A percentile compares a stretch with the other conserved stretches of the same genome.
phyloP scores from a whole-genome alignment of 2,329 filamentous ascomycete genomes.

The Claviceps paspali region DNA sequence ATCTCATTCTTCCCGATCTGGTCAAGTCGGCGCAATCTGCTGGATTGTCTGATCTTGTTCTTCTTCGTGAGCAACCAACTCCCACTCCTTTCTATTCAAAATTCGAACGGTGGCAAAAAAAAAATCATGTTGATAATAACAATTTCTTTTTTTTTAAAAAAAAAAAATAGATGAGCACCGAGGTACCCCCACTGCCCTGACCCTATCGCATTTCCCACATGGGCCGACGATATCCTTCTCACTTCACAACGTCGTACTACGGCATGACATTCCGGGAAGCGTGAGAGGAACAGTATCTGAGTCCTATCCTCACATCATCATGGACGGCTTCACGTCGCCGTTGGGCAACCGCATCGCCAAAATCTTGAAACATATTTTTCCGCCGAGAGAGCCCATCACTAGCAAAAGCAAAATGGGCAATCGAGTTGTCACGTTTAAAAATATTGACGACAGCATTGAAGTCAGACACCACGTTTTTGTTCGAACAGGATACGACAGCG shows the following conservation, averaged over 20 bases:
- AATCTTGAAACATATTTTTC: constrained; percentile 87
- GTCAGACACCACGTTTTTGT: constrained; percentile 77
- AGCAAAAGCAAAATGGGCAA: constrained; percentile 64
- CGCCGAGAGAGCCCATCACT: constrained; percentile 65
- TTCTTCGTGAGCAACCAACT: constrained; percentile 37
- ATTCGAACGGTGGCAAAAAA: neutral
- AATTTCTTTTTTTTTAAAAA: too few relatives aligned
- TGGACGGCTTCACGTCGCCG: constrained; percentile 77
- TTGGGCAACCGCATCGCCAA: constrained; percentile 74
- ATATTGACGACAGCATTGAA: constrained; percentile 86
- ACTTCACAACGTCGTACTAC: constrained; percentile 80
- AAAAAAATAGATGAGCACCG: constrained; percentile 49
- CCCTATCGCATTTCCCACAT: constrained; percentile 74
- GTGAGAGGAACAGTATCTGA: constrained; percentile 81
- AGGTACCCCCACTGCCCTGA: constrained; percentile 80
- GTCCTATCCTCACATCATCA: constrained; percentile 86
- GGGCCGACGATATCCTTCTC: constrained; percentile 70
- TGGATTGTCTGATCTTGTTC: constrained; percentile 68
- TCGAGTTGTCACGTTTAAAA: constrained; percentile 84
- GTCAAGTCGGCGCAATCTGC: constrained; percentile 67
- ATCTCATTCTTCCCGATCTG: constrained; percentile 72
- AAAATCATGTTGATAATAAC: neutral
- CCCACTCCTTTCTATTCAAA: neutral
- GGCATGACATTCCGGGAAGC: constrained; percentile 82
- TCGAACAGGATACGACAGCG: constrained; percentile 74